Conservation (phyloP, 192 early-diverging fungal genomes). For the Phlyctochytrium arcticum region DNA sequence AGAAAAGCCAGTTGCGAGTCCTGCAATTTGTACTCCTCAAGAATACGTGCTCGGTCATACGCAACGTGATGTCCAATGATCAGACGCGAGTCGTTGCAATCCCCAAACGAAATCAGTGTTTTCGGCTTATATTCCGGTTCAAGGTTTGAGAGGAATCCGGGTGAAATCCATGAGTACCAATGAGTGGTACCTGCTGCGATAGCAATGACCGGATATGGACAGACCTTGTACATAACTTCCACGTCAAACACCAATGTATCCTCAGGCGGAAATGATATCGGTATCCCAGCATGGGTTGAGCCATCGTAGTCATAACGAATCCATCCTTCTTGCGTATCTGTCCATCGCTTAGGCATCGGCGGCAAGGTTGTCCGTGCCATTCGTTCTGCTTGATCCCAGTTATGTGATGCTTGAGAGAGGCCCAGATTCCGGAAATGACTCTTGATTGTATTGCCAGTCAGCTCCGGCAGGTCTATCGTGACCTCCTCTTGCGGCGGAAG, state of each 20-base stretch:
- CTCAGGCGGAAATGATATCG: slow-evolving; percentile 41
- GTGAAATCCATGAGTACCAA: slow-evolving; percentile 94
- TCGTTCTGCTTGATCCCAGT: slow-evolving; percentile 46
- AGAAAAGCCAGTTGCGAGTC: slow-evolving; percentile 60
- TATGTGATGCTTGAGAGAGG: slow-evolving; percentile 54
- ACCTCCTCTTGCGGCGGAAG: slow-evolving; percentile 37
- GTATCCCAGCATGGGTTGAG: neutral
- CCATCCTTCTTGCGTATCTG: slow-evolving; percentile 60
- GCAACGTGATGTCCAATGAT: slow-evolving; percentile 91
- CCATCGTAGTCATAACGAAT: slow-evolving; percentile 64
- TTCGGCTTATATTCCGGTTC: slow-evolving; percentile 21
- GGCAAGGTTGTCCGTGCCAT: slow-evolving; percentile 32
- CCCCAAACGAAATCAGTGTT: slow-evolving; percentile 66
- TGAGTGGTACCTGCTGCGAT: slow-evolving; percentile 62
- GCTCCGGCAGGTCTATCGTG: slow-evolving; percentile 48
- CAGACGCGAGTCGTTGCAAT: slow-evolving; percentile 38
- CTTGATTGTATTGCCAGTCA: slow-evolving; percentile 56
- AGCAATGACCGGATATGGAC: slow-evolving; percentile 77
- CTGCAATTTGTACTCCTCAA: slow-evolving; percentile 77
- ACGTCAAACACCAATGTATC: slow-evolving; percentile 80
- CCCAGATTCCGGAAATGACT: slow-evolving; percentile 79
- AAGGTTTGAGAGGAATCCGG: slow-evolving; percentile 54
- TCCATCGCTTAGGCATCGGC: slow-evolving; percentile 49
- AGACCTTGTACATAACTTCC: slow-evolving; percentile 66
- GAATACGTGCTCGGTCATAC: slow-evolving; percentile 83